Conservation (phyloP, 2,329 filamentous ascomycete genomes). For the Calonectria ilicicola region DNA sequence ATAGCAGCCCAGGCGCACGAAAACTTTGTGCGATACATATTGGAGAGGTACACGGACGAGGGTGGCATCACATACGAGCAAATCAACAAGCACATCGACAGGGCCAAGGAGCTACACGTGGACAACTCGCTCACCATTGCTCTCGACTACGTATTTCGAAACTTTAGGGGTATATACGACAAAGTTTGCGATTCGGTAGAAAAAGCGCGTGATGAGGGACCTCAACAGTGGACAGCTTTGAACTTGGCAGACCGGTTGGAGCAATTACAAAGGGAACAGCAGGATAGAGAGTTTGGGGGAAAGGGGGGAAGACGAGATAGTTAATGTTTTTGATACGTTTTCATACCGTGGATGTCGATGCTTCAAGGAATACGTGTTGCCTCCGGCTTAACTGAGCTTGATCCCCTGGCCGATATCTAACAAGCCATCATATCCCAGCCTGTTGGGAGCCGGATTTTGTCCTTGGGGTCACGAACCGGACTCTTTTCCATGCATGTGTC, state of each 20-base stretch:
- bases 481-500: conserved; percentile 1
- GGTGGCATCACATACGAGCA: conserved; percentile 39
- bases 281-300: conserved; percentile 15
- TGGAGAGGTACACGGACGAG: conserved; percentile 38
- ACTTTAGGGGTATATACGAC: conserved; percentile 34
- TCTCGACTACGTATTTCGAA: conserved; percentile 39
- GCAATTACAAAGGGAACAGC: conserved; percentile 25
- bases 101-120: conserved; percentile 32
- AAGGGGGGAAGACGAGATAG: neutral
- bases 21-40: conserved; percentile 39
- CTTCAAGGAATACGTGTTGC: neutral
- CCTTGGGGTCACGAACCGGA: neutral
- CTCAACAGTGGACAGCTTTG: conserved; percentile 32
- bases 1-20: conserved; percentile 38
- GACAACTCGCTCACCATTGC: conserved; percentile 36
- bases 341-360: neutral
- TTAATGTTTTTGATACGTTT: neutral
- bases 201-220: conserved; percentile 31
- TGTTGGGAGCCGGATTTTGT: neutral
- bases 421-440: neutral
- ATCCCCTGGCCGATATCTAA: neutral
- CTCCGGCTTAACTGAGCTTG: neutral
- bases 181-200: conserved; percentile 36
- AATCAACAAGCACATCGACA: conserved; percentile 34
- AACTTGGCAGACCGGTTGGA: conserved; percentile 37